Evolutionary conservation across 148 eudicot species (phyloP).

Genomic region (Vaccinium darrowii): DNA sequence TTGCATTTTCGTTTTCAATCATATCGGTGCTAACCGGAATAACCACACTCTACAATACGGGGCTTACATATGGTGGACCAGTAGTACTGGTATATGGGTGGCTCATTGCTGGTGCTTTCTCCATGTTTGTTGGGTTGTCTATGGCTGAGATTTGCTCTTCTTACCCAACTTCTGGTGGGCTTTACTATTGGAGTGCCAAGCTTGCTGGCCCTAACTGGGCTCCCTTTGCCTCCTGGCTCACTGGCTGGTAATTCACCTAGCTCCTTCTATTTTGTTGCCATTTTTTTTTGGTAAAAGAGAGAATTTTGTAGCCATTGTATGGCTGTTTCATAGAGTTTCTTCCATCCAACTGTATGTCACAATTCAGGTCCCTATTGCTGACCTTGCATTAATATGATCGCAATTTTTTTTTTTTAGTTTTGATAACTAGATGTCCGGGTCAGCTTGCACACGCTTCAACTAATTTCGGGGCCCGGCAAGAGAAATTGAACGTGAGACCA

Average conservation of each 20-base stretch:
- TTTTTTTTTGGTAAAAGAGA: neutral
- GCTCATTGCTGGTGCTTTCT: slow-evolving; percentile 69
- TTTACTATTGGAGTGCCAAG: slow-evolving; percentile 91
- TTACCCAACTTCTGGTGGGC: slow-evolving; percentile 90
- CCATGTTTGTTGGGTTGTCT: slow-evolving; percentile 79
- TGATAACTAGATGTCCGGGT: no score
- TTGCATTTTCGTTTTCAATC: slow-evolving; percentile 79
- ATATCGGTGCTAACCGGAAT: slow-evolving; percentile 85
- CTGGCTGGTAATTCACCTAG: slow-evolving; percentile 70
- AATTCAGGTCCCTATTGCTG: neutral
- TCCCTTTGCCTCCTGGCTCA: slow-evolving; percentile 89
- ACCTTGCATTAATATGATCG: no score
- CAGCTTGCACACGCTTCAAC: no score
- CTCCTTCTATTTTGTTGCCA: neutral
- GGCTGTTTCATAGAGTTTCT: neutral
- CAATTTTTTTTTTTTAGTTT: no score
- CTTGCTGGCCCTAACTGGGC: slow-evolving; percentile 89
- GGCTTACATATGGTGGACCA: slow-evolving; percentile 72
- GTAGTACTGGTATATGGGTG: slow-evolving; percentile 74
- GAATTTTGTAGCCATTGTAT: neutral
- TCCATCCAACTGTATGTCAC: neutral
- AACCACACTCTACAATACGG: slow-evolving; percentile 66
- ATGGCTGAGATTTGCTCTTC: slow-evolving; percentile 96
- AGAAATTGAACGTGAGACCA: no score
- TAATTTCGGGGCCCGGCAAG: no score